Conservation (phyloP, 495 filamentous ascomycete species). For the Cairneyella variabilis region DNA sequence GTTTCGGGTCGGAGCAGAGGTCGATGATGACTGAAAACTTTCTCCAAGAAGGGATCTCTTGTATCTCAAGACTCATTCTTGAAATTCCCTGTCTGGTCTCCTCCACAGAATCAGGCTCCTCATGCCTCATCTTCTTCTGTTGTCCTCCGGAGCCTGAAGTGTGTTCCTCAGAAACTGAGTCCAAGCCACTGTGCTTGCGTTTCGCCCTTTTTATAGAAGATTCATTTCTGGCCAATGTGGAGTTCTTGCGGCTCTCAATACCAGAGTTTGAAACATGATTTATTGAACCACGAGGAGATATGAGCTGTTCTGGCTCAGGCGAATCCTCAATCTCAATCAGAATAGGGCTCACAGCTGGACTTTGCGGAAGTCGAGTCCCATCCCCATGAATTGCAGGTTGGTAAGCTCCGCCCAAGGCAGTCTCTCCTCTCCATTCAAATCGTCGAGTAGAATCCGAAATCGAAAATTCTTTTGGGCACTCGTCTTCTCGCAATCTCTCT, state of each 20-base stretch:
- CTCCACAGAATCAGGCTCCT: background rate
- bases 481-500: slow-evolving; percentile 21
- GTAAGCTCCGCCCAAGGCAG: slow-evolving; percentile 28
- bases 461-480: slow-evolving; percentile 14
- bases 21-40: background rate
- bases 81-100: slow-evolving; percentile 2
- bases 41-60: background rate
- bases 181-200: no score
- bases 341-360: background rate
- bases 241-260: no score
- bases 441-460: slow-evolving; percentile 22
- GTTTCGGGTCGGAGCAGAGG: no score
- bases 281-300: no score
- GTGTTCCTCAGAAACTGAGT: background rate
- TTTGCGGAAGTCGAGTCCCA: background rate
- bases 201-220: no score
- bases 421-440: slow-evolving; percentile 29
- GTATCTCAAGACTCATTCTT: background rate
- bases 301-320: background rate
- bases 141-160: background rate
- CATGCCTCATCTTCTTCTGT: background rate
- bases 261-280: no score
- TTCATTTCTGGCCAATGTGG: no score
- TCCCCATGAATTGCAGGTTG: background rate
- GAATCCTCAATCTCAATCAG: background rate